Percentiles rank a stretch among this genome's conserved stretches.
phyloP scores from a whole-genome alignment of 1,284 basidiomycete species.

The Tilletiopsis washingtonensis region DNA sequence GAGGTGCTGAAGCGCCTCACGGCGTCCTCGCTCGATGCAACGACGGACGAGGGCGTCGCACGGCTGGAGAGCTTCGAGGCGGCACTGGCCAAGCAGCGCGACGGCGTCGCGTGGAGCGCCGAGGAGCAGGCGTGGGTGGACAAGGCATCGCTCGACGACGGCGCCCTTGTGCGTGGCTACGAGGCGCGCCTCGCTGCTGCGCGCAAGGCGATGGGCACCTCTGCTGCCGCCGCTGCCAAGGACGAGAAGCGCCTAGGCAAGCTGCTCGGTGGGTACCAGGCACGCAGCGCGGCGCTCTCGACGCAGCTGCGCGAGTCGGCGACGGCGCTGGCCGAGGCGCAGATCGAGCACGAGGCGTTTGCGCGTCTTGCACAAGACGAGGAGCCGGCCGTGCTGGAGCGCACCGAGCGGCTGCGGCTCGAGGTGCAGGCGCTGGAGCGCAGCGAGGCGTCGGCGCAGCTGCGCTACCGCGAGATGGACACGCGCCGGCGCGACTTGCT shows the following conservation, averaged over 20 bases:
- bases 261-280: slow-evolving; percentile 81
- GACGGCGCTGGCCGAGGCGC: slow-evolving; percentile 17
- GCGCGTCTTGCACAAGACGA: slow-evolving; percentile 29
- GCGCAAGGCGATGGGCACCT: slow-evolving; percentile 69
- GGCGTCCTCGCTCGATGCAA: slow-evolving; percentile 2
- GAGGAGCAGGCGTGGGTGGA: slow-evolving; percentile 62
- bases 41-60: slow-evolving; percentile 52
- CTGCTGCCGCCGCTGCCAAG: slow-evolving; percentile 73
- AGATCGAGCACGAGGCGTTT: slow-evolving; percentile 26
- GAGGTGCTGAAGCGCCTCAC: slow-evolving; percentile 59
- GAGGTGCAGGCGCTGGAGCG: slow-evolving; percentile 32
- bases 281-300: slow-evolving; percentile 63
- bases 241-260: slow-evolving; percentile 84
- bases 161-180: slow-evolving; percentile 63
- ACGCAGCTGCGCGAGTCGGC: slow-evolving; percentile 46
- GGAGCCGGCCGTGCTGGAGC: slow-evolving; percentile 23
- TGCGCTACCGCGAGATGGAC: slow-evolving; percentile 22
- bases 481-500: slow-evolving; percentile 17
- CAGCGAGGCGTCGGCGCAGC: slow-evolving; percentile 29
- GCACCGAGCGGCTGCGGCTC: slow-evolving; percentile 22
- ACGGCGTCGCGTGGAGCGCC: slow-evolving; percentile 60
- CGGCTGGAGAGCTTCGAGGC: slow-evolving; percentile 58
- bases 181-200: slow-evolving; percentile 58
- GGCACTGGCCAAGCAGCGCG: slow-evolving; percentile 48
- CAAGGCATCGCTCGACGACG: slow-evolving; percentile 55